phyloP scores from a whole-genome alignment of 768 basidiomycete species.

The button mushroom (Agaricus bisporus) region DNA sequence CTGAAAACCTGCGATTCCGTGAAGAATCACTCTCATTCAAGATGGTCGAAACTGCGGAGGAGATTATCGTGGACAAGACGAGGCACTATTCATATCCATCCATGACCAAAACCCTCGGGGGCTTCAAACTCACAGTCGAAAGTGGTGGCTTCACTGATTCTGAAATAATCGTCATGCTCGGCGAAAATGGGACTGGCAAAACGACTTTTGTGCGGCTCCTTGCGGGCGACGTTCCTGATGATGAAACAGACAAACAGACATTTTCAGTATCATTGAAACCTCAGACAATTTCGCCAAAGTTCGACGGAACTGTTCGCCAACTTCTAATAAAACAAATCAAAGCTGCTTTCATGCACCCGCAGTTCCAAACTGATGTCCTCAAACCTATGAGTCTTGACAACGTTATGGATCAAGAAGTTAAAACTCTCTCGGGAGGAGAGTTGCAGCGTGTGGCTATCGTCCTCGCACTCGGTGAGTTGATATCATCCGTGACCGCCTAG shows the following conservation, averaged over 20 bases:
- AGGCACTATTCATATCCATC: conserved; percentile 87
- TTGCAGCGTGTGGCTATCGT: conserved; percentile 96
- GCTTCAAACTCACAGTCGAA: conserved; percentile 93
- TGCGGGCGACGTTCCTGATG: conserved; percentile 89
- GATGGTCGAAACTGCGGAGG: conserved; percentile 95
- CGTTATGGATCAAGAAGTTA: conserved; percentile 97
- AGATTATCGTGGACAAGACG: conserved; percentile 79
- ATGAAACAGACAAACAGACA: conserved; percentile 73
- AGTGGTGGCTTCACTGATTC: conserved; percentile 94
- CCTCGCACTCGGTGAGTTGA: conserved; percentile 67
- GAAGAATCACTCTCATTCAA: conserved; percentile 95
- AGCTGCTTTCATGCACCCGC: conserved; percentile 96
- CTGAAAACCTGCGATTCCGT: conserved; percentile 96
- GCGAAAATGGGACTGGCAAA: conserved; percentile 99
- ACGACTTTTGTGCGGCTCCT: conserved; percentile 96
- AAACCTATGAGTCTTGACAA: conserved; percentile 96
- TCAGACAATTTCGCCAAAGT: conserved; percentile 97
- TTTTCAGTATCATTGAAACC: conserved; percentile 94
- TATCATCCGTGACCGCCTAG: neutral
- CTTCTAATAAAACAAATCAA: conserved; percentile 93
- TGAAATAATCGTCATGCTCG: conserved; percentile 98
- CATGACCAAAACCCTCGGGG: conserved; percentile 96
- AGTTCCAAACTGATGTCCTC: conserved; percentile 96
- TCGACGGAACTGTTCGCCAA: conserved; percentile 95
- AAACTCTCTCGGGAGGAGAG: conserved; percentile 97